These are phyloP conservation scores for Abrus precatorius DNA, from an alignment of 306 rosid species.

Conservation along the genomic window DNA sequence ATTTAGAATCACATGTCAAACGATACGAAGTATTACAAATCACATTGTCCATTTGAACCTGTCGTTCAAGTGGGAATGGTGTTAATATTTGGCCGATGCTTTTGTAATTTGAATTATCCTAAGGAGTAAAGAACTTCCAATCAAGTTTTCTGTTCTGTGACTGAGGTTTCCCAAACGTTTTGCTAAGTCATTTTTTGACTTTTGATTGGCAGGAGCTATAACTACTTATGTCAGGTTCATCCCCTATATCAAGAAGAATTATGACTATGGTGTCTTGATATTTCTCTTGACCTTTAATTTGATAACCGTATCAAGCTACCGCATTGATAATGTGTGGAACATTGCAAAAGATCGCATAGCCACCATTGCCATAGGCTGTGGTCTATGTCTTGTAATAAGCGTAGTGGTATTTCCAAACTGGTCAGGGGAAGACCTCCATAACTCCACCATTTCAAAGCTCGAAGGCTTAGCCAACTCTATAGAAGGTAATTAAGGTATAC, in stretches of 20 bases:
- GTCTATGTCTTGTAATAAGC: slow-evolving; percentile 77
- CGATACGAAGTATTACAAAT: too few relatives aligned
- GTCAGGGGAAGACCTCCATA: slow-evolving; percentile 95
- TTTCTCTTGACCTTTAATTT: slow-evolving; percentile 88
- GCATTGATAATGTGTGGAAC: slow-evolving; percentile 60
- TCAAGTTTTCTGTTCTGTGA: background rate
- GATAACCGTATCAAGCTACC: slow-evolving; percentile 88
- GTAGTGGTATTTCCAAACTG: slow-evolving; percentile 83
- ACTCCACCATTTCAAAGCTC: slow-evolving; percentile 70
- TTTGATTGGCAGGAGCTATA: slow-evolving; percentile 69
- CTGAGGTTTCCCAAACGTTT: background rate
- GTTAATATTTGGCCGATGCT: background rate
- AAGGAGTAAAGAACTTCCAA: background rate
- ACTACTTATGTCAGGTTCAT: slow-evolving; percentile 89
- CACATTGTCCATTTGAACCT: background rate
- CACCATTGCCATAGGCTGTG: slow-evolving; percentile 86
- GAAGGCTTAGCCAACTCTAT: slow-evolving; percentile 86
- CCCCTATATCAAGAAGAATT: slow-evolving; percentile 83
- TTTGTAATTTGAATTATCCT: background rate
- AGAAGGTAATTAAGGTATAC: slow-evolving; percentile 60
- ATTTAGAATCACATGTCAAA: slow-evolving; percentile 8
- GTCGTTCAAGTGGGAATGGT: background rate
- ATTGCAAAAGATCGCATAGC: slow-evolving; percentile 75
- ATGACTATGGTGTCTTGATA: slow-evolving; percentile 85
- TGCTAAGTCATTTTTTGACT: background rate